These are phyloP conservation scores for Chrysoporthe deuterocubensis DNA, from an alignment of 2,329 filamentous ascomycete genomes.

Conservation along the genomic window DNA sequence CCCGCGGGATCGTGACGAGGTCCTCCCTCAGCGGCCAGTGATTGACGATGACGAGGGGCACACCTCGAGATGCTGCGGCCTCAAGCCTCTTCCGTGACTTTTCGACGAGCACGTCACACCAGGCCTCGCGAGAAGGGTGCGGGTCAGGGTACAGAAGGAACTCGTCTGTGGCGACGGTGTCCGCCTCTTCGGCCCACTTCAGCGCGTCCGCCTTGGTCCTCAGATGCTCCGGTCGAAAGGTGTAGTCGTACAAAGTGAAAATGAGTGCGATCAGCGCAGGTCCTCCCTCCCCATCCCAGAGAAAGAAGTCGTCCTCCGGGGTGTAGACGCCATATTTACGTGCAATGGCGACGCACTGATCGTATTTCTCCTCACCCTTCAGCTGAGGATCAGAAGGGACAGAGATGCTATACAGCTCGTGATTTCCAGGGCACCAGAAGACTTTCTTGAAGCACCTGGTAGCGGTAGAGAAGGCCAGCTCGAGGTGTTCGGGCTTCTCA, in stretches of 20 bases:
- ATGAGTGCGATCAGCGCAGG: slow-evolving; percentile 56
- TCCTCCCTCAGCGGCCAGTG: slow-evolving; percentile 45
- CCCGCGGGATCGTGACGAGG: slow-evolving; percentile 39
- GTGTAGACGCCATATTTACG: slow-evolving; percentile 56
- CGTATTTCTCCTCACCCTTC: slow-evolving; percentile 57
- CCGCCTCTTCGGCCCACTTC: slow-evolving; percentile 41
- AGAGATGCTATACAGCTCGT: slow-evolving; percentile 59
- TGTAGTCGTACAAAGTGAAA: slow-evolving; percentile 65
- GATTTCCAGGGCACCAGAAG: slow-evolving; percentile 62
- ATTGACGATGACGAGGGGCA: slow-evolving; percentile 41
- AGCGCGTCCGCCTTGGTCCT: slow-evolving; percentile 48
- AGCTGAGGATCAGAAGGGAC: slow-evolving; percentile 37
- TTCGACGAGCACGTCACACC: slow-evolving; percentile 39
- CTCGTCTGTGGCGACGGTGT: slow-evolving; percentile 44
- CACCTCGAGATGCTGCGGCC: slow-evolving; percentile 30
- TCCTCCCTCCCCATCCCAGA: slow-evolving; percentile 56
- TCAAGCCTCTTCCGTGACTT: slow-evolving; percentile 36
- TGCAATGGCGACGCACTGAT: slow-evolving; percentile 57
- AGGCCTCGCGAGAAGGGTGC: slow-evolving; percentile 39
- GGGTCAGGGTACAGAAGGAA: slow-evolving; percentile 43
- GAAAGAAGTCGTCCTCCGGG: slow-evolving; percentile 58
- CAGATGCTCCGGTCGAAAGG: slow-evolving; percentile 55
- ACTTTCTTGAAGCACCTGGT: slow-evolving; percentile 43
- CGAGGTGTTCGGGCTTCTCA: slow-evolving; percentile 42
- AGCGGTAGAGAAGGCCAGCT: slow-evolving; percentile 39